phyloP scores from a whole-genome alignment of 2,329 filamentous ascomycete species.

The Aspergillus sp. region DNA sequence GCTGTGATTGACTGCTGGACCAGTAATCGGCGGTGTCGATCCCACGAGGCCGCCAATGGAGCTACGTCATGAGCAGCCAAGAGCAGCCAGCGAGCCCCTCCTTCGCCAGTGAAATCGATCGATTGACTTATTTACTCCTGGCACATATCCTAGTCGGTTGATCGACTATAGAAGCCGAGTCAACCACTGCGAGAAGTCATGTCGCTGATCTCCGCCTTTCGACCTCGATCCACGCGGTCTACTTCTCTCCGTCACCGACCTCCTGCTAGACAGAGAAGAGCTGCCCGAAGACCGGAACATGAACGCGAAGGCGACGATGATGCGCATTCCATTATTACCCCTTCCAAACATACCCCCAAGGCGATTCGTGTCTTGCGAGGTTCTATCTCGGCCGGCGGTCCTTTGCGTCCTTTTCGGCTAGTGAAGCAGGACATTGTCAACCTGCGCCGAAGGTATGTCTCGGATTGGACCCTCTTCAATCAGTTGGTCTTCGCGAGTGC shows the following conservation, averaged over 20 bases:
- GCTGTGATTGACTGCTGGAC: not conserved
- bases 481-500: slow-evolving; percentile 64
- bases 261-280: slow-evolving; percentile 16
- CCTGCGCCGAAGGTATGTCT: slow-evolving; percentile 49
- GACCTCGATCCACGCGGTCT: slow-evolving; percentile 30
- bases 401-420: slow-evolving; percentile 54
- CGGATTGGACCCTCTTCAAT: slow-evolving; percentile 61
- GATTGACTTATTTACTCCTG: not conserved
- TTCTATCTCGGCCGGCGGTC: slow-evolving; percentile 39
- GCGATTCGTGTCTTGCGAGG: slow-evolving; percentile 29
- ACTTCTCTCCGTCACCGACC: slow-evolving; percentile 27
- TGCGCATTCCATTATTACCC: slow-evolving; percentile 38
- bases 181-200: slow-evolving; percentile 8
- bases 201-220: slow-evolving; percentile 36
- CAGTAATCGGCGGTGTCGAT: not conserved
- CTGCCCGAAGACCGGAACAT: slow-evolving; percentile 9
- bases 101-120: not conserved
- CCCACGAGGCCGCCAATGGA: not conserved
- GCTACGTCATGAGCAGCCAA: not conserved
- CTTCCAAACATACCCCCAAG: slow-evolving; percentile 38
- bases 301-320: slow-evolving; percentile 22
- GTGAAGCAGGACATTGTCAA: slow-evolving; percentile 51
- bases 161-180: not conserved
- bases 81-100: not conserved
- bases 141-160: not conserved